Evolutionary conservation across 2,329 filamentous ascomycete species (phyloP), one percentile per base, ranked within the genome.

Genomic region (Trichoderma endophyticum): DNA sequence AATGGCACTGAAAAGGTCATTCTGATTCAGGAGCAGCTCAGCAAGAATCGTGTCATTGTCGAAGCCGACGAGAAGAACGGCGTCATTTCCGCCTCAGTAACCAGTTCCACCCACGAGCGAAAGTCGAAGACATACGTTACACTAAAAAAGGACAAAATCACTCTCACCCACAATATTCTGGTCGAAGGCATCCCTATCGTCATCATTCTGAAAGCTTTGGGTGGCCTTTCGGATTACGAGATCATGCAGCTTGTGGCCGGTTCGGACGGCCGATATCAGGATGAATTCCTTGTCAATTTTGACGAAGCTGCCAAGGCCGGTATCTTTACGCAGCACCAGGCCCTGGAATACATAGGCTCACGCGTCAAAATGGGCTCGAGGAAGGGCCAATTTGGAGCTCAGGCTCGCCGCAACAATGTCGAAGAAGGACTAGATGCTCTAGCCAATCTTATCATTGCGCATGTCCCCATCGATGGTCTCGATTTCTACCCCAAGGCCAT

Each of bases 1-100:
- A 94, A 95, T 77, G 96, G 96, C 61, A 98, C 97, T 24, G 96
- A 99, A 81, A 99, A 99, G 85, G 96, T 99, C 76, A 99, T 99
- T 79, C 85, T 99, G 57, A 97, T 99, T 15, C 96, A 99, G 82
- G 97, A 99, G 80, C 96, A 99, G 83, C 85, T 99, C 79, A 99
- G 96, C 87, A 99, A 99, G 88, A 99, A 99, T 82, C 91, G 96
- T 84, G 93, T 99, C 78, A 98, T 99, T 80, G 95, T 99, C 18
- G 97, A 99, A 82, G 91, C 93, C 70, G 93, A 95, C 77, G 88
- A 91, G 67, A 97, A 97, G 84, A 98, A 98, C 82, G 93, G 93
- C 73, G 91, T 97, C 75, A 95, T 98, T 71, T 93, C 95, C 76
- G 96, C 97, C 48, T 98, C 96, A 1, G 96, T 98, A 34, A 99